Evolutionary conservation across 108 stramenopile species (phyloP), one percentile per base, ranked within the genome.

Genomic region (Cylindrotheca closterium): DNA sequence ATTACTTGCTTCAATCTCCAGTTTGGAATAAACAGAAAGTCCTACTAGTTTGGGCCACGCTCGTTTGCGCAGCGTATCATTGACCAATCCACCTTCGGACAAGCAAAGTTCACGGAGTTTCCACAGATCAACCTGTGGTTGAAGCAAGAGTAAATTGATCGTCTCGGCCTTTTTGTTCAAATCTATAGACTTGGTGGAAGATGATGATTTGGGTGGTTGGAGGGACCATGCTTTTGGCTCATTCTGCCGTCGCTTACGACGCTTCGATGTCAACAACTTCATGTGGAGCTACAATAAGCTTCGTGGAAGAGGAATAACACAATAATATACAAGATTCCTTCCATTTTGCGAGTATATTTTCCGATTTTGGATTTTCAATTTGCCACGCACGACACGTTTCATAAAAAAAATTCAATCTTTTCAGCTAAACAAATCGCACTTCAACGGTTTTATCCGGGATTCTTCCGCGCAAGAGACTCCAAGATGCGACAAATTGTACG

Each of bases 41-140:
- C 92, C 89, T 3, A 93, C 86, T 24, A 93, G 60, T 71, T 87
- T 88, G 45, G 92, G 92, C 92, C 92, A 93, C 1, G 87, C 92
- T n/a, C 83, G 68, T 70, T 79, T 77, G 5, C 92, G 79, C 10
- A 93, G 37, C 8, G 87, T 80, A 60, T 93, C 92, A 75, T 88
- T 87, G 34, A 93, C 85, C 12, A 93, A 60, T 25, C 92, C 92
- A 17, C 89, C 87, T 54, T 90, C 89, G 7, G 81, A 75, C 66
- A 89, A 61, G 3, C 86, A 84, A 50, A 90, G 55, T 60, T 93
- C 89, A 21, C 92, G 70, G 50, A 93, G 64, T 46, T 73, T 78
- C 92, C 92, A 93, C 30, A 93, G 60, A 78, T 93, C 84, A 15
- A 93, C 85, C n/a, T 77, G 71, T 26, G 77, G 80, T 60, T 81